A percentile compares a stretch with the other conserved stretches of the same genome.
phyloP scores from a whole-genome alignment of 2,329 filamentous ascomycete genomes.

The Trichophyton rubrum region DNA sequence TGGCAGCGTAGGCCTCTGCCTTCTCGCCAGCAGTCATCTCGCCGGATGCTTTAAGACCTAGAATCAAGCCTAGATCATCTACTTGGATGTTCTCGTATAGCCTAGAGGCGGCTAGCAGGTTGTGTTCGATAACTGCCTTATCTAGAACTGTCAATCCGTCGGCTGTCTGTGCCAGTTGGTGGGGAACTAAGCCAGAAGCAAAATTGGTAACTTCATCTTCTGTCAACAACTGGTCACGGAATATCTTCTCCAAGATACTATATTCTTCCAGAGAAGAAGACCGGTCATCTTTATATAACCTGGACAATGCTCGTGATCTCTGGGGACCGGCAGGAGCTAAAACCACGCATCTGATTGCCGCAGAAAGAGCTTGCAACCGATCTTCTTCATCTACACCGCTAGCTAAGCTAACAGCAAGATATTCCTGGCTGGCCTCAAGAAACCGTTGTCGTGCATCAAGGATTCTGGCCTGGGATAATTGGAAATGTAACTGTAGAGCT shows the following conservation, averaged over 20 bases:
- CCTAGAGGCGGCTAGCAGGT: constrained; percentile 71
- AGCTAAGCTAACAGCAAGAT: constrained; percentile 75
- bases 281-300: constrained; percentile 88
- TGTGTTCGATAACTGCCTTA: constrained; percentile 91
- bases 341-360: constrained; percentile 83
- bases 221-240: constrained; percentile 71
- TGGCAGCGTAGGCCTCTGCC: constrained; percentile 81
- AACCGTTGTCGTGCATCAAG: constrained; percentile 83
- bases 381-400: constrained; percentile 73
- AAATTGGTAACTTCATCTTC: constrained; percentile 79
- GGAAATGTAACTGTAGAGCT: constrained; percentile 68
- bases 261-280: constrained; percentile 59
- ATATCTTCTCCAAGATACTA: constrained; percentile 92
- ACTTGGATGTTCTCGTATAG: constrained; percentile 68
- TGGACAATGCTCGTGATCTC: constrained; percentile 64
- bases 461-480: constrained; percentile 84
- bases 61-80: constrained; percentile 59
- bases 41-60: constrained; percentile 52
- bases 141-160: constrained; percentile 89
- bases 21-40: constrained; percentile 47
- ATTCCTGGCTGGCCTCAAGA: constrained; percentile 72
- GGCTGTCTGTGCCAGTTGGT: constrained; percentile 79
- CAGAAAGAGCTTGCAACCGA: constrained; percentile 67
- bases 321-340: constrained; percentile 81
- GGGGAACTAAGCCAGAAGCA: constrained; percentile 63